phyloP scores from a whole-genome alignment of 2,329 filamentous ascomycete genomes.

The Grosmannia penicillata region DNA sequence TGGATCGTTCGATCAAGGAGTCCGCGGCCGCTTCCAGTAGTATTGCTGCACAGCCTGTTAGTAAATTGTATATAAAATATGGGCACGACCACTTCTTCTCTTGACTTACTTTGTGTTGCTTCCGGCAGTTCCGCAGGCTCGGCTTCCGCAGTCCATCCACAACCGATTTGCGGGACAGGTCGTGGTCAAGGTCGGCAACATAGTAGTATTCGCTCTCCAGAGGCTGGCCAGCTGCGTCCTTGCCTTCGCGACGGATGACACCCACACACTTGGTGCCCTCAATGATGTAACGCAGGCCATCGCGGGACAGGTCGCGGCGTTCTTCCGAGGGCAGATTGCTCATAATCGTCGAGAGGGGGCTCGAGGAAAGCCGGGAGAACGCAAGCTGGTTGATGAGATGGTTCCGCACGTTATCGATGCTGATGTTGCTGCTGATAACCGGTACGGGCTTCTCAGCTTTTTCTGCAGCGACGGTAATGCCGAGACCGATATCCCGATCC shows the following conservation, averaged over 20 bases:
- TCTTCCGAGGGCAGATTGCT: slow-evolving; percentile 63
- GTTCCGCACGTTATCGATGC: slow-evolving; percentile 47
- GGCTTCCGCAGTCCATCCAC: slow-evolving; percentile 79
- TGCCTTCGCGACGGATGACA: slow-evolving; percentile 78
- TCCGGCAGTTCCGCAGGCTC: slow-evolving; percentile 75
- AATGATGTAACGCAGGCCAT: slow-evolving; percentile 55
- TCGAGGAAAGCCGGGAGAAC: slow-evolving; percentile 83
- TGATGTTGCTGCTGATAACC: slow-evolving; percentile 14
- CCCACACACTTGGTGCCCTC: slow-evolving; percentile 68
- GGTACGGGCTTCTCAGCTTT: background rate
- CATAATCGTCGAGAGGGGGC: slow-evolving; percentile 78
- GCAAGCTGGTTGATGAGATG: slow-evolving; percentile 93
- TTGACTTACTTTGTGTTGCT: slow-evolving; percentile 94
- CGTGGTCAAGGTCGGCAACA: slow-evolving; percentile 70
- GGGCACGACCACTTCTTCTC: too few species aligned
- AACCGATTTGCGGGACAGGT: slow-evolving; percentile 62
- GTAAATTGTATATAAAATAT: too few species aligned
- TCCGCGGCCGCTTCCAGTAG: slow-evolving; percentile 51
- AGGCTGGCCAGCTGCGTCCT: slow-evolving; percentile 85
- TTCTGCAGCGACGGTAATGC: slow-evolving; percentile 10
- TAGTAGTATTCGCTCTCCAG: slow-evolving; percentile 98
- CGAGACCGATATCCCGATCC: slow-evolving; percentile 5
- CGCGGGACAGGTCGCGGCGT: slow-evolving; percentile 42
- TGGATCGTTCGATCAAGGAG: slow-evolving; percentile 27
- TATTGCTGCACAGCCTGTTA: slow-evolving; percentile 38